Conservation (phyloP, 2,329 filamentous ascomycete genomes). For the Penicillium fuscoglaucum region DNA sequence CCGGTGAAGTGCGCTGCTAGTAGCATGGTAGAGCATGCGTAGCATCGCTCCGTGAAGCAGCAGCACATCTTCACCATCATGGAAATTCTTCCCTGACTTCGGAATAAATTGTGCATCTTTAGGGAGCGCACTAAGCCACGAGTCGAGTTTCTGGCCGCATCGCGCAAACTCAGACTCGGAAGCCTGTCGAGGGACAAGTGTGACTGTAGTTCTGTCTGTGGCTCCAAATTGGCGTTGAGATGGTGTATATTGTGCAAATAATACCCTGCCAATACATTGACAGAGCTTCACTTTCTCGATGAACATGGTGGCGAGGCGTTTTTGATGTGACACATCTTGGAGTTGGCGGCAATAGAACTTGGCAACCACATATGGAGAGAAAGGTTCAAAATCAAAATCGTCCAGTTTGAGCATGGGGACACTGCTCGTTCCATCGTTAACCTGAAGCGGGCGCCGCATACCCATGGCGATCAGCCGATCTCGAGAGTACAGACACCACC, state of each 20-base stretch:
- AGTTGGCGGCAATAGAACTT: slow-evolving; percentile 67
- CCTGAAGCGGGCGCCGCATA: slow-evolving; percentile 82
- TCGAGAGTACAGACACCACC: slow-evolving; percentile 93
- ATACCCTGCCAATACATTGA: slow-evolving; percentile 78
- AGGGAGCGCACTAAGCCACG: slow-evolving; percentile 71
- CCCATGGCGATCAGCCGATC: slow-evolving; percentile 85
- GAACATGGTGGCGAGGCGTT: slow-evolving; percentile 76
- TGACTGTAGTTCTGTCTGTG: slow-evolving; percentile 71
- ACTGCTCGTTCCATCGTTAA: slow-evolving; percentile 87
- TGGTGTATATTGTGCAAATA: slow-evolving; percentile 84
- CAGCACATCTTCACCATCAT: slow-evolving; percentile 49
- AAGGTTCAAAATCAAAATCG: slow-evolving; percentile 73
- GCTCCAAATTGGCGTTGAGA: slow-evolving; percentile 70
- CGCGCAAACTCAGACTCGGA: slow-evolving; percentile 72
- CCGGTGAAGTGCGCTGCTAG: slow-evolving; percentile 81
- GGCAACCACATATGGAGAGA: slow-evolving; percentile 65
- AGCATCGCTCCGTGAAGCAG: slow-evolving; percentile 75
- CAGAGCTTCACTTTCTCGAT: slow-evolving; percentile 86
- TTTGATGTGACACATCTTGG: slow-evolving; percentile 69
- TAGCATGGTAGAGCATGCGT: slow-evolving; percentile 88
- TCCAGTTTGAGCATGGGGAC: slow-evolving; percentile 79
- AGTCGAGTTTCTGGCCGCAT: slow-evolving; percentile 73
- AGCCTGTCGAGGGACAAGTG: slow-evolving; percentile 79
- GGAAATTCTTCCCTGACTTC: slow-evolving; percentile 61
- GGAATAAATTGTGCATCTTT: slow-evolving; percentile 67